These are phyloP conservation scores for Lepidium africanum DNA, from an alignment of 345 rosid genomes.

Conservation along the genomic window DNA sequence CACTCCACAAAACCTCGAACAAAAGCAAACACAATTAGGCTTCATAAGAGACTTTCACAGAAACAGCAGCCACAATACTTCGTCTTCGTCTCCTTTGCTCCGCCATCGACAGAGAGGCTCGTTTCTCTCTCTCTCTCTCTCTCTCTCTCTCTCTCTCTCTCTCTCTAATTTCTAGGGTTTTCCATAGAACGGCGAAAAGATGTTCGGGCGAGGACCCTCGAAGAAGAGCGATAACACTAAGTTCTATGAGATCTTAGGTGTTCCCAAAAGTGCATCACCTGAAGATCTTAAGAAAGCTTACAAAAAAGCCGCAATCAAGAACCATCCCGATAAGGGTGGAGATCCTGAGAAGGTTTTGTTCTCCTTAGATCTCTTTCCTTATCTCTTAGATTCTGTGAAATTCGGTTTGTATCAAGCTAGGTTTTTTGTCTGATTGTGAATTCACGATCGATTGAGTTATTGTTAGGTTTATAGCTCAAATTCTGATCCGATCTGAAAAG, in stretches of 20 bases:
- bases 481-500: slow-evolving; percentile 9
- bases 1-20: slow-evolving; percentile 19
- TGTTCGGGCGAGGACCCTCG: slow-evolving; percentile 74
- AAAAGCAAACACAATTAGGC: slow-evolving; percentile 3
- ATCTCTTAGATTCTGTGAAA: background rate
- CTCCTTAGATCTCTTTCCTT: background rate
- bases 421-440: background rate
- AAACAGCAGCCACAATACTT: slow-evolving; percentile 3
- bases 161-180: slow-evolving; percentile 2
- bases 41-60: background rate
- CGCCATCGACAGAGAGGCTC: background rate
- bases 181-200: slow-evolving; percentile 20
- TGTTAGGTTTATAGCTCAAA: background rate
- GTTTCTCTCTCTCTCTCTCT: background rate
- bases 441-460: background rate
- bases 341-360: slow-evolving; percentile 81
- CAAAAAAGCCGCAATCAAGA: slow-evolving; percentile 83
- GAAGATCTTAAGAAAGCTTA: slow-evolving; percentile 93
- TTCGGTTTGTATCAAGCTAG: background rate
- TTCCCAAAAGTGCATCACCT: slow-evolving; percentile 57
- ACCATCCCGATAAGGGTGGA: slow-evolving; percentile 98
- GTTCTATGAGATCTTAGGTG: slow-evolving; percentile 84
- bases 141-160: background rate
- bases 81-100: background rate
- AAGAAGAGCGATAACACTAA: slow-evolving; percentile 77